Base-by-base conservation (phyloP, 148 eudicot genomes). In the Cornus controversa region DNA sequence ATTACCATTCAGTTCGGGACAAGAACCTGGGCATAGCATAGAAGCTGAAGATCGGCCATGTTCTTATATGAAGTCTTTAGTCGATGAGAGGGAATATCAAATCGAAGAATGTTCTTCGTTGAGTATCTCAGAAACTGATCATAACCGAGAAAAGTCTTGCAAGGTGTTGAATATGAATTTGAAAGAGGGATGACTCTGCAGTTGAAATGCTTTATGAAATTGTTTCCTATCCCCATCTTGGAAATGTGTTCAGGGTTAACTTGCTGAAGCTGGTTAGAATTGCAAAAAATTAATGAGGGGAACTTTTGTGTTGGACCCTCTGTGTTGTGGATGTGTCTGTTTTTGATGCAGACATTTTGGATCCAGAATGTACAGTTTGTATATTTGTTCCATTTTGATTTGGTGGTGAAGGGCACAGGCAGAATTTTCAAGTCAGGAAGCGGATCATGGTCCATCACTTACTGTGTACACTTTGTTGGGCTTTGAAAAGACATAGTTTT, bases 51-150 rank as follows among this genome's bases (percentile, higher is more conserved):
- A 85, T 69, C 84, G 82, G 34, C 73, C 89, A 2, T 91, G 89
- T 78, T 84, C 96, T 20, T 90, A 77, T 45, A 80, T 87, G 73
- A 92, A 92, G 74, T 81, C 97, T 60, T 78, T 87, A 79, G 89
- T 79, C 45, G 93, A 90, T 77, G 94, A 85, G 67, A 84, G 81
- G 23, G 97, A 83, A 34, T 82, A 80, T 79, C 87, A 73, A 29
- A 78, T 79, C 74, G 94, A 86, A 34, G 88, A 81, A 14, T 85
- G 86, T 67, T 72, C 86, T 47, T 36, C 82, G 25, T 80, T 85
- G 68, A 80, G 75, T 69, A 72, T 82, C n/a, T 73, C 83, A 14
- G 90, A 83, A 70, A 76, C 82, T 63, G 91, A 83, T 50, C 77
- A 66, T 50, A 77, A 82, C 2, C 62, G 65, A 66, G 86, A 81